A percentile compares a stretch with the other conserved stretches of the same genome.
phyloP scores from a whole-genome alignment of 805 yeast species.

The Aciculoconidium aculeatum region DNA sequence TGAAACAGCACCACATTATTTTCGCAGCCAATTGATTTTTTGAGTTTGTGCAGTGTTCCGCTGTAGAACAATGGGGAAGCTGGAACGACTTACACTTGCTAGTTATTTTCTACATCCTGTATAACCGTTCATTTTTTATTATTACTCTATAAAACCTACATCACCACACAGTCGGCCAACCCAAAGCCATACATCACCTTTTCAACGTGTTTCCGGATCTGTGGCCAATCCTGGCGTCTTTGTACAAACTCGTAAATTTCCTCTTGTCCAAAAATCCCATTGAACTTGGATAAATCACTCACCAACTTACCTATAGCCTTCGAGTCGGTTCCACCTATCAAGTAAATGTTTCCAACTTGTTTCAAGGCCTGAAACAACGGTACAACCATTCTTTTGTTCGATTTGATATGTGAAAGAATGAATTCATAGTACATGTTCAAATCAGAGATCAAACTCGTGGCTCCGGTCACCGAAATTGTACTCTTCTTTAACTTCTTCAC shows the following conservation, averaged over 20 bases:
- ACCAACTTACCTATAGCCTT: slow-evolving; percentile 79
- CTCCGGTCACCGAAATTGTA: slow-evolving; percentile 74
- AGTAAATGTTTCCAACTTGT: slow-evolving; percentile 76
- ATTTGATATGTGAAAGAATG: slow-evolving; percentile 39
- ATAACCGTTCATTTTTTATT: too few relatives aligned
- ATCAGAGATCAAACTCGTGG: slow-evolving; percentile 75
- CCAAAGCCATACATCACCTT: slow-evolving; percentile 93
- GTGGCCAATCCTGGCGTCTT: slow-evolving; percentile 80
- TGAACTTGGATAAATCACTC: slow-evolving; percentile 77
- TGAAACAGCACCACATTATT: too few relatives aligned
- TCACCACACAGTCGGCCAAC: slow-evolving; percentile 64
- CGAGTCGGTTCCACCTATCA: slow-evolving; percentile 67
- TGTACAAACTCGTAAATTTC: slow-evolving; percentile 92
- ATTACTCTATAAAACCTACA: slow-evolving; percentile 27
- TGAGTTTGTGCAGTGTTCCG: too few relatives aligned
- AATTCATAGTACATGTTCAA: slow-evolving; percentile 74
- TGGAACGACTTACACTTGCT: too few relatives aligned
- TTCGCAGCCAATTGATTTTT: too few relatives aligned
- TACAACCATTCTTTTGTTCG: slow-evolving; percentile 61
- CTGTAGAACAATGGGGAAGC: too few relatives aligned
- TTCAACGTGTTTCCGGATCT: slow-evolving; percentile 74
- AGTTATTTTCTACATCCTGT: too few relatives aligned
- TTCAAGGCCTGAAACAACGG: slow-evolving; percentile 78
- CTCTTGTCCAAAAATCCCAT: slow-evolving; percentile 86
- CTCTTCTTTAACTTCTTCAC: slow-evolving; percentile 71